These are phyloP conservation scores for Pouteria glomerata DNA, from an alignment of 148 eudicot species.

Conservation along the genomic window DNA sequence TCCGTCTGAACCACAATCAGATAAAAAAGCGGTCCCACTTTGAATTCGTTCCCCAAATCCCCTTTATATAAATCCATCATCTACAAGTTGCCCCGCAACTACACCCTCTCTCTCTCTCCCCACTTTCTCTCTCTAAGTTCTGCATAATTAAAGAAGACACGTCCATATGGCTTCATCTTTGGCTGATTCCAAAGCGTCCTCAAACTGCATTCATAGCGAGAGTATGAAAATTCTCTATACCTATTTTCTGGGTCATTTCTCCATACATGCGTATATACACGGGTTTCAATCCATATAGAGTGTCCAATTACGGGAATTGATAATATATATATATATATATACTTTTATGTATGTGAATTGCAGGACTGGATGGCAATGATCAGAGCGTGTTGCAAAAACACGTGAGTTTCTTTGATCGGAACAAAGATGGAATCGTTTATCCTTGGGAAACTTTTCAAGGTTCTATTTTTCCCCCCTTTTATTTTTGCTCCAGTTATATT, in stretches of 20 bases:
- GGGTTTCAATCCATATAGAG: not conserved
- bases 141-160: not conserved
- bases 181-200: conserved; percentile 3
- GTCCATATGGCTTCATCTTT: conserved; percentile 7
- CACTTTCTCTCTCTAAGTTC: conserved; percentile 11
- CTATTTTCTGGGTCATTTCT: not conserved
- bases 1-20: no score
- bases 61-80: no score
- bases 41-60: not conserved
- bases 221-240: not conserved
- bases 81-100: not conserved
- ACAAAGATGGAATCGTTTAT: conserved; percentile 73
- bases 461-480: not conserved
- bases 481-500: no score
- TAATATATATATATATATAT: not conserved
- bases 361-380: conserved; percentile 12
- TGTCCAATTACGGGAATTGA: no score
- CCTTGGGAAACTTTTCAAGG: conserved; percentile 82
- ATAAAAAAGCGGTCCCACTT: no score
- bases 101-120: not conserved
- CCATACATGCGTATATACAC: no score
- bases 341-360: not conserved
- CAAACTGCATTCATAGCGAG: not conserved
- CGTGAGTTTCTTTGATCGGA: conserved; percentile 62
- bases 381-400: conserved; percentile 54